A percentile compares a stretch with the other conserved stretches of the same genome.
Conservation (phyloP, 805 yeast species). For the Yamadazyma sp. region DNA sequence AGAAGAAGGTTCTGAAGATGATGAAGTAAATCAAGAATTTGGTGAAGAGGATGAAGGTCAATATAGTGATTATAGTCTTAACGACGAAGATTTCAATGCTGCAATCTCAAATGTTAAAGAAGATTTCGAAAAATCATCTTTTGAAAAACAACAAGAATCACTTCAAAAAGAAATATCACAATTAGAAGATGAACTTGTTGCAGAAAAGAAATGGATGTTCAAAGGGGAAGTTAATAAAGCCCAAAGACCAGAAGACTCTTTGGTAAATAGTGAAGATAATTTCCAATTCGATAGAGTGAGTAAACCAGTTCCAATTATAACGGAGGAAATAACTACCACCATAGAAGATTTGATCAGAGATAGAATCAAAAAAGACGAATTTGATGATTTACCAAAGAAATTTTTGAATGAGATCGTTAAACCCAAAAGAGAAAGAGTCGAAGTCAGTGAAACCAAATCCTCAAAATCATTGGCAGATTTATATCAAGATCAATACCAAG, state of each 20-base stretch:
- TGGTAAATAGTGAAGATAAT: conserved; percentile 64
- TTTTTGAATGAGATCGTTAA: conserved; percentile 63
- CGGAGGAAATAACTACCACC: conserved; percentile 81
- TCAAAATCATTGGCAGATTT: conserved; percentile 84
- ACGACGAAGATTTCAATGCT: conserved; percentile 59
- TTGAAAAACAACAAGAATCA: conserved; percentile 76
- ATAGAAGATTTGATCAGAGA: conserved; percentile 86
- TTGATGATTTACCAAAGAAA: conserved; percentile 82
- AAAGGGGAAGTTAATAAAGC: conserved; percentile 86
- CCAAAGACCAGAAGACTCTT: conserved; percentile 80
- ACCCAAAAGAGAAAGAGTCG: conserved; percentile 45
- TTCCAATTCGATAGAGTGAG: conserved; percentile 90
- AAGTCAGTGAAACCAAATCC: conserved; percentile 81
- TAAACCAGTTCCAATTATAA: conserved; percentile 93
- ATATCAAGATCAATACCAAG: conserved; percentile 79
- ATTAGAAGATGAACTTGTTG: conserved; percentile 83
- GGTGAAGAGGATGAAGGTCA: conserved; percentile 26
- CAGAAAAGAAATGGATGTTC: conserved; percentile 90
- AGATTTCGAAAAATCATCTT: conserved; percentile 68
- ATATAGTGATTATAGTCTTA: conserved; percentile 29
- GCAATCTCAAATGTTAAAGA: conserved; percentile 60
- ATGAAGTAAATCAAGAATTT: conserved; percentile 28
- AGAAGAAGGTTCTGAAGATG: conserved; percentile 15
- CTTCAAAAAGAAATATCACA: conserved; percentile 73
- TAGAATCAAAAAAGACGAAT: conserved; percentile 70